Base-by-base conservation (phyloP, 2,329 filamentous ascomycete species). In the Pestalotiopsis sp. region DNA sequence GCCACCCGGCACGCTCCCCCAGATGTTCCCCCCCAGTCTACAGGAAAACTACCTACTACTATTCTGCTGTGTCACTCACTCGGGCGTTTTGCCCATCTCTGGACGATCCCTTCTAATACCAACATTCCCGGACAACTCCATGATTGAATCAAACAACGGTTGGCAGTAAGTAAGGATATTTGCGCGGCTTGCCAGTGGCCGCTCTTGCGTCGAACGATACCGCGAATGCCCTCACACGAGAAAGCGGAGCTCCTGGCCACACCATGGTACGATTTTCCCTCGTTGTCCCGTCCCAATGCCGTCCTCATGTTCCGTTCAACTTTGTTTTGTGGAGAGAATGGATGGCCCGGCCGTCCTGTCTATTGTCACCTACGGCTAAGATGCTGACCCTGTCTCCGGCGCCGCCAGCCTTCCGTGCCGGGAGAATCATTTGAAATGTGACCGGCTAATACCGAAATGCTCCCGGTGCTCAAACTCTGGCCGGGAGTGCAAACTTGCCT, bases 341-440 rank as follows among this genome's bases (percentile, higher is more conserved):
- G 64, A 41, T 66, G 36, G 57, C 57, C 36, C 36, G 66, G 25
- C 2, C 4, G n/a, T 20, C 17, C 20, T 52, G 45, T n/a, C 45
- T 9, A 36, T 52, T 52, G 45, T n/a, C 17, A n/a, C 17, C 20
- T n/a, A n/a, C 45, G 45, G 45, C 45, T 52, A 52, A 52, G 45
- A 52, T 52, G 45, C 45, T 52, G 45, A 52, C 45, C 45, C 20
- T 17, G 45, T 69, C 64, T 65, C 57, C 65, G 57, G 17, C 52
- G 36, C 49, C 39, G 39, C 68, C 73, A 85, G 83, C 73, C 79
- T 82, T 72, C 83, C 81, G 61, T 85, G 83, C 74, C 82, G 83
- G 70, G 80, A 83, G 68, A 81, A 84, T 71, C 83, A 85, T 72
- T 74, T 85, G 17, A 84, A 82, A 78, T 85, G 83, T 73, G 83